phyloP scores from a whole-genome alignment of 2,329 filamentous ascomycete genomes.

The Emydomyces testavorans region DNA sequence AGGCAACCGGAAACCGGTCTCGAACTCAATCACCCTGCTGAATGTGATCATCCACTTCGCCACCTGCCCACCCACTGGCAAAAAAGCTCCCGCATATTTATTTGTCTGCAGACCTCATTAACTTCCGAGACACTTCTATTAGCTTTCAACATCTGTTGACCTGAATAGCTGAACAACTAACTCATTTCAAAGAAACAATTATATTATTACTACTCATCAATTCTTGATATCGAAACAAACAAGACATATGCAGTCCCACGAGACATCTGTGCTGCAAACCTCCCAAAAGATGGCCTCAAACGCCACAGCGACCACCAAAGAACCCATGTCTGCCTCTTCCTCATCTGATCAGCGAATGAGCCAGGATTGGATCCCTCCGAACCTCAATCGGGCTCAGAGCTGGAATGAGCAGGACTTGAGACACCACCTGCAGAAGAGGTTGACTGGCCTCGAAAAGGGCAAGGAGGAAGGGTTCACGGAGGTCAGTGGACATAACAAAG shows the following conservation, averaged over 20 bases:
- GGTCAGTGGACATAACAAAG: constrained; percentile 17
- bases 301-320: not conserved
- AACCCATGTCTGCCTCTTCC: not conserved
- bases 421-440: constrained; percentile 40
- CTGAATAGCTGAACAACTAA: no score
- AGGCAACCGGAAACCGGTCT: not conserved
- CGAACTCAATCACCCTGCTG: no score
- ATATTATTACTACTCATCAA: not conserved
- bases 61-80: no score
- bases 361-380: constrained; percentile 22
- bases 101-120: no score
- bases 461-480: constrained; percentile 48
- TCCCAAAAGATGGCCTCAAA: constrained; percentile 5
- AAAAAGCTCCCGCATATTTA: no score
- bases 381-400: constrained; percentile 24
- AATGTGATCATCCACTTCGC: no score
- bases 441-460: constrained; percentile 31
- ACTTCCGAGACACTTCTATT: no score
- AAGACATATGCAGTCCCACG: not conserved
- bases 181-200: not conserved
- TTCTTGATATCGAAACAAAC: not conserved
- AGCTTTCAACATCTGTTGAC: no score
- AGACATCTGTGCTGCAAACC: no score
- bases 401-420: constrained; percentile 45
- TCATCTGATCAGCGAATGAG: not conserved